Base-by-base conservation (phyloP, 805 yeast species). In the Kodamaea laetipori region DNA sequence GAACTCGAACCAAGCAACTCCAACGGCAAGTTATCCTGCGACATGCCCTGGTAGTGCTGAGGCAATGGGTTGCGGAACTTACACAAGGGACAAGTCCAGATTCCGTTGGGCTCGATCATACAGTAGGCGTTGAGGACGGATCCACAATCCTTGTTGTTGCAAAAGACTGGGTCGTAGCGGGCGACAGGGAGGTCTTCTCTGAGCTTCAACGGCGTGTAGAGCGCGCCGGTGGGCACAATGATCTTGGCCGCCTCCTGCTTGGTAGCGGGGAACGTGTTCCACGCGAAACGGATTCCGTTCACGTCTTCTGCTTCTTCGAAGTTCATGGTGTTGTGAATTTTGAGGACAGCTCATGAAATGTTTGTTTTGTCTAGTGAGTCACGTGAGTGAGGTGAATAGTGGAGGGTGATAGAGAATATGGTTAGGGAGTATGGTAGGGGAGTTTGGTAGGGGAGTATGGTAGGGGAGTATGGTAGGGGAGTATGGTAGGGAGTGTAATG, bases 161-260 rank as follows among this genome's bases (percentile, higher is more conserved):
- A 90, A 33, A 80, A 67, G 40, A 82, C 81, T 9, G 97, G 97
- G 63, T 90, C 96, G 65, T 90, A 89, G 55, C 79, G 79, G 44
- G 92, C 89, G 41, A 86, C 68, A 12, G 88, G 84, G 49, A 89
- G 71, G 50, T 84, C 90, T 47, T 84, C 85, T 52, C 86, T 79
- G 45, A 80, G 80, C 57, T 88, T 81, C 55, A 94, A 76, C 6
- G 99, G 99, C n/a, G 97, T 90, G 73, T 90, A 94, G 49, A 94
- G 70, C 44, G 96, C 84, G 32, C 97, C 96, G 27, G 94, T 83
- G 9, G 99, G 99, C 24, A 94, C 90, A 13, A 92, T 95, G 58
- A 90, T 85, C 54, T 94, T 85, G 56, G 84, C 83, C 13, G 96
- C 94, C 64, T 94, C 98, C 32, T 81, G 80, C 54, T 90, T 81